These are phyloP conservation scores for Clarireedia hainanense DNA, from an alignment of 2,329 filamentous ascomycete genomes.

Conservation along the genomic window DNA sequence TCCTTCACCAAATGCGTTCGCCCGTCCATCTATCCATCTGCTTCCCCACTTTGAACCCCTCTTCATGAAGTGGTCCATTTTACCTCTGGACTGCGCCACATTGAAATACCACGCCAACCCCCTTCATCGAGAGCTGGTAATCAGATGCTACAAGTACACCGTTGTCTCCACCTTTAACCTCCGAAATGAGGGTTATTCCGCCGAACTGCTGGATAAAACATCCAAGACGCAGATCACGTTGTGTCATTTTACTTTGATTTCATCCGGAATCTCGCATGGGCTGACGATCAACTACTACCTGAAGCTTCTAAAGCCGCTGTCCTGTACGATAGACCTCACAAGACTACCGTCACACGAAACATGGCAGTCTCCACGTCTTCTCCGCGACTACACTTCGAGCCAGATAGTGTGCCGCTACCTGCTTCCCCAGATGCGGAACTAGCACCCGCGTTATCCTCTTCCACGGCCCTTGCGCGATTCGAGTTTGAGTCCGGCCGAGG, in stretches of 20 bases:
- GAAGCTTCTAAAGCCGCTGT: not conserved
- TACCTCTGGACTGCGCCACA: slow-evolving; percentile 3
- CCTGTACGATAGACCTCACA: not conserved
- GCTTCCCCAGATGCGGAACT: slow-evolving; percentile 18
- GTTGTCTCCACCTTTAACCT: not conserved
- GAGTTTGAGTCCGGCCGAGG: slow-evolving; percentile 73
- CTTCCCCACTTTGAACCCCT: slow-evolving; percentile 6
- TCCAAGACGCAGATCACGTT: not conserved
- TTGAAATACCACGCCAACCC: not conserved
- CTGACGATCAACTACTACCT: not conserved
- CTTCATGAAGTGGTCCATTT: not conserved
- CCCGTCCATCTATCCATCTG: not conserved
- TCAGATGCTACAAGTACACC: not conserved
- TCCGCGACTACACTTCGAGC: slow-evolving; percentile 21
- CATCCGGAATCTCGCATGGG: not conserved
- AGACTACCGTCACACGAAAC: not conserved
- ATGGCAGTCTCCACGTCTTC: slow-evolving; percentile 23
- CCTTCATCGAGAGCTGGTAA: not conserved
- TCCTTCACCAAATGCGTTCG: not conserved
- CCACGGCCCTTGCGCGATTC: slow-evolving; percentile 69
- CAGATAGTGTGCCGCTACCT: slow-evolving; percentile 20
- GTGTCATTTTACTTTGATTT: not conserved
- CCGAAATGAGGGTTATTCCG: not conserved
- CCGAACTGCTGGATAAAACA: not conserved
- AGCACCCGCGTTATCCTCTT: slow-evolving; percentile 38